Percentiles rank a stretch among this genome's conserved stretches.
Evolutionary conservation across 2,329 filamentous ascomycete species (phyloP).

Genomic region (Pseudocercospora musae): DNA sequence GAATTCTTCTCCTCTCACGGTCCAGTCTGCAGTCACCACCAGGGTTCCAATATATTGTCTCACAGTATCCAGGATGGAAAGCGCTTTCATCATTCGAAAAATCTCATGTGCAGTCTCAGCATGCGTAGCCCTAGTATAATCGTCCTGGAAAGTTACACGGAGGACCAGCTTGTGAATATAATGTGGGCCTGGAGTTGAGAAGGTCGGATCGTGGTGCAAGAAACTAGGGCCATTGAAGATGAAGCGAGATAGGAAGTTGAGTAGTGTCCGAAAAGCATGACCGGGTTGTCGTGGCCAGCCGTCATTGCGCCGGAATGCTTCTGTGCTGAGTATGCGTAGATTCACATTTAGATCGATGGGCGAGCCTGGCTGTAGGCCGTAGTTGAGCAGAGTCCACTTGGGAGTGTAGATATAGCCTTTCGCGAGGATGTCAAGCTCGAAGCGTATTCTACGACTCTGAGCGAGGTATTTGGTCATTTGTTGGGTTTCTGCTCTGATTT

Average conservation of each 20-base stretch:
- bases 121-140: constrained; percentile 26
- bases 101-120: constrained; percentile 18
- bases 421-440: constrained; percentile 25
- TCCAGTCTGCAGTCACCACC: constrained; percentile 9
- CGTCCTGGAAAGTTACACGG: constrained; percentile 22
- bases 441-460: constrained; percentile 5
- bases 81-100: constrained; percentile 20
- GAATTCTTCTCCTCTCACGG: constrained; percentile 5
- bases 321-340: constrained; percentile 25
- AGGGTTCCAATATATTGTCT: constrained; percentile 16
- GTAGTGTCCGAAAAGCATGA: constrained; percentile 17
- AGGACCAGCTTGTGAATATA: constrained; percentile 22
- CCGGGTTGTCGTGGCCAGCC: constrained; percentile 21
- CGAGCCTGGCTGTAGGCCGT: constrained; percentile 8
- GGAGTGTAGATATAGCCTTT: constrained; percentile 25
- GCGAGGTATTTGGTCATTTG: constrained; percentile 17
- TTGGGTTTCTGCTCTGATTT: constrained; percentile 21
- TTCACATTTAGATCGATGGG: constrained; percentile 22
- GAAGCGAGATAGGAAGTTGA: constrained; percentile 25
- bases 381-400: constrained; percentile 23
- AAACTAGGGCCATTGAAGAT: constrained; percentile 24
- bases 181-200: constrained; percentile 10
- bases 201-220: constrained; percentile 5
- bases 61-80: constrained; percentile 20
- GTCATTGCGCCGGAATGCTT: constrained; percentile 26